Conservation (phyloP, 2,329 filamentous ascomycete species). For the Lasiodiplodia sp. region DNA sequence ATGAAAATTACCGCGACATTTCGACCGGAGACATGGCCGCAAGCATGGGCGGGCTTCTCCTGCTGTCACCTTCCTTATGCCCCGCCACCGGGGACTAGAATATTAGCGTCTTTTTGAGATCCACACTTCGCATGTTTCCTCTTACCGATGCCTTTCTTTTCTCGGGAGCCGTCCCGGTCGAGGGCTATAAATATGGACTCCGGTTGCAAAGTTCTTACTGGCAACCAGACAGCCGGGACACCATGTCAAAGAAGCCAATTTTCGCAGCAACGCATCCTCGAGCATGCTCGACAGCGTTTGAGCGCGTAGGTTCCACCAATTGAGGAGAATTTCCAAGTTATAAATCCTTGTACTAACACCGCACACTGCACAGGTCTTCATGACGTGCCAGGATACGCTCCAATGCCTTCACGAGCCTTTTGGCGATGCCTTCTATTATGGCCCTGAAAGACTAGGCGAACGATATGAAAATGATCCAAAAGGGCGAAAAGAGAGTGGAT, state of each 20-base stretch:
- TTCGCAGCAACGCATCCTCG: conserved; percentile 94
- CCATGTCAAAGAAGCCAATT: conserved; percentile 80
- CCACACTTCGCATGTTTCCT: conserved; percentile 10
- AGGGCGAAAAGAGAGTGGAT: conserved; percentile 65
- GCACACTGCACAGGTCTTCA: conserved; percentile 70
- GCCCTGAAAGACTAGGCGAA: conserved; percentile 82
- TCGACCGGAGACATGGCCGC: too few relatives aligned
- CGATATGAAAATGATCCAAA: conserved; percentile 77
- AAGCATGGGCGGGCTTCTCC: background rate
- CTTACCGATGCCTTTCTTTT: background rate
- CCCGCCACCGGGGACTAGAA: conserved; percentile 1
- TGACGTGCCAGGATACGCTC: conserved; percentile 85
- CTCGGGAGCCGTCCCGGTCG: conserved; percentile 1
- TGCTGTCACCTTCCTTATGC: conserved; percentile 9
- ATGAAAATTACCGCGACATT: background rate
- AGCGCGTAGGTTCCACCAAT: conserved; percentile 70
- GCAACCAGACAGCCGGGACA: conserved; percentile 15
- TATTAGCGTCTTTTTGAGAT: conserved; percentile 15
- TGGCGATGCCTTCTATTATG: conserved; percentile 95
- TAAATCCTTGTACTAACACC: conserved; percentile 25
- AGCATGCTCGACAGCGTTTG: conserved; percentile 96
- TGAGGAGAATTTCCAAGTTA: rapidly evolving
- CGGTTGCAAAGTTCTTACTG: background rate
- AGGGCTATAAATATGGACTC: background rate
- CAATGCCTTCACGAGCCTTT: conserved; percentile 94